Base-by-base conservation (phyloP, 2,329 filamentous ascomycete species). In the Stachybotrys echinatus region DNA sequence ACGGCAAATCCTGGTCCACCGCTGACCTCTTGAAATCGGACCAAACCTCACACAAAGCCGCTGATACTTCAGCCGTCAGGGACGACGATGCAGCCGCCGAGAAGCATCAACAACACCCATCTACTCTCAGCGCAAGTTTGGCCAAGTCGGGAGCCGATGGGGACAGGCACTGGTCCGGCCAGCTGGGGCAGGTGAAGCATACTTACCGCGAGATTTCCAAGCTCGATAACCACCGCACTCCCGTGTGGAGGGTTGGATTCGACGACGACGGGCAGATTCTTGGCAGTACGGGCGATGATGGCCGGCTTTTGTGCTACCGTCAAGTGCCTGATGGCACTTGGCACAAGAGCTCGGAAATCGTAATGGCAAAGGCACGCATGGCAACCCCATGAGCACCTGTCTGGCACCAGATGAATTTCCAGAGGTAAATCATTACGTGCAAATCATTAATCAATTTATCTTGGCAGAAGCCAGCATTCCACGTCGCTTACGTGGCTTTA, bases 271-370 rank as follows among this genome's bases (percentile, higher is more conserved):
- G 87, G 5, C 86, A 89, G 65, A 77, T 92, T 12, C 71, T 92
- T 7, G 83, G 88, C 2, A 87, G 84, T 39, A 88, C 87, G 2
- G 88, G 88, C 3, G 88, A 92, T 55, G 87, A 92, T 64, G 88
- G 87, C 12, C 80, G 75, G 62, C 61, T 86, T 51, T 67, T 83
- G 58, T 81, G 82, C 53, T 85, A 83, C 61, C 75, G 82, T 14
- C 80, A 84, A 65, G 75, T 72, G 40, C 79, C 80, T 0, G 75
- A 76, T 51, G 80, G 80, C 0, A 60, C 69, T 8, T 84, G 81
- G 81, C 75, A 74, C 0, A 80, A 81, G 65, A 83, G 80, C 59
- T 78, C 79, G 0, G 80, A 84, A 67, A 63, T 84, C 55, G 74
- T 74, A 31, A 79, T 83, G 67, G 74, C 78, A 61, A 81, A 80